Conservation (phyloP, 495 filamentous ascomycete species). For the Rhypophila decipiens region DNA sequence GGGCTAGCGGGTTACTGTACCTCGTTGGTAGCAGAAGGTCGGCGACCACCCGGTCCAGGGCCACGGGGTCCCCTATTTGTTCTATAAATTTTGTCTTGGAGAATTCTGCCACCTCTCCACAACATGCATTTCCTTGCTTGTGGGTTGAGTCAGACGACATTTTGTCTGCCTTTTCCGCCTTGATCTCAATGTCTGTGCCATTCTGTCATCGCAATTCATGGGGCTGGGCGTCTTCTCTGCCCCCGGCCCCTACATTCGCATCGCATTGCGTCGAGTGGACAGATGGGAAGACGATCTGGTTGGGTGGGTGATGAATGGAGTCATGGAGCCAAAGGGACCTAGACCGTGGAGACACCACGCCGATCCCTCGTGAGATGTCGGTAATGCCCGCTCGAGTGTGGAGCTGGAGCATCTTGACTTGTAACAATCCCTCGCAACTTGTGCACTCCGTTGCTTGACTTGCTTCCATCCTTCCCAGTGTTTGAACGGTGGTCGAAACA, state of each 20-base stretch:
- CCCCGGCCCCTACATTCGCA: background rate
- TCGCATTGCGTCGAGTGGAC: background rate
- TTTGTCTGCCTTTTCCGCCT: background rate
- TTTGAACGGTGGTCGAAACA: constrained; percentile 1
- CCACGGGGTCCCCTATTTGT: background rate
- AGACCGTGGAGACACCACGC: no score
- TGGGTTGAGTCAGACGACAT: background rate
- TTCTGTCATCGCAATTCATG: background rate
- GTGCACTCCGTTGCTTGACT: no score
- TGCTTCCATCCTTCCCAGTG: background rate
- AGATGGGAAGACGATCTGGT: background rate
- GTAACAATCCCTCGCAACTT: no score
- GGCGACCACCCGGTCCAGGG: background rate
- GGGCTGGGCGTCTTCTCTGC: background rate
- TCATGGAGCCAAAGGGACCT: background rate
- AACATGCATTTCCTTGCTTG: background rate
- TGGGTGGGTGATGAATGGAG: background rate
- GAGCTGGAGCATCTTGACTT: no score
- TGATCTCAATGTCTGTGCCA: background rate
- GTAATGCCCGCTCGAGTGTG: no score
- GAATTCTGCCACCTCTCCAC: no score
- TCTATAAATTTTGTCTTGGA: no score
- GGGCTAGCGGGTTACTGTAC: no score
- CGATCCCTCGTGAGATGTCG: no score
- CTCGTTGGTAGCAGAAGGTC: background rate